Percentiles rank a stretch among this genome's conserved stretches.
These are phyloP conservation scores for Aspergillus caelatus DNA, from an alignment of 2,329 filamentous ascomycete species.

Conservation along the genomic window DNA sequence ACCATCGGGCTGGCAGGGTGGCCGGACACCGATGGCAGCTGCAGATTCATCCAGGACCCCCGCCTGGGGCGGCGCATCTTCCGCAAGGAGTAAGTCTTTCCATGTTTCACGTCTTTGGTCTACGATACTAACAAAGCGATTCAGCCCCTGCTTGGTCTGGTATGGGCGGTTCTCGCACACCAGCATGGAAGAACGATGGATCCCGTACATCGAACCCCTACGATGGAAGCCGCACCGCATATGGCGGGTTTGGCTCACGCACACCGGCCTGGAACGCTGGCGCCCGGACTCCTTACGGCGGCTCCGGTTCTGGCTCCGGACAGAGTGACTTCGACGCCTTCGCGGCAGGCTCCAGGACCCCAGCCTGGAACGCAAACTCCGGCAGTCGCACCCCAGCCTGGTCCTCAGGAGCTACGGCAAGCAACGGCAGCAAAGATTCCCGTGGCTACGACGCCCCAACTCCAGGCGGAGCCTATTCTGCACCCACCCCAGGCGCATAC, in stretches of 20 bases:
- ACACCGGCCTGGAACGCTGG: slow-evolving; percentile 80
- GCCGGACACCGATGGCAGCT: slow-evolving; percentile 69
- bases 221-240: slow-evolving; percentile 73
- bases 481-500: slow-evolving; percentile 65
- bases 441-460: slow-evolving; percentile 73
- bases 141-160: slow-evolving; percentile 47
- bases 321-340: slow-evolving; percentile 70
- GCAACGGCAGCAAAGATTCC: slow-evolving; percentile 31
- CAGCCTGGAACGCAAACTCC: slow-evolving; percentile 61
- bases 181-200: slow-evolving; percentile 61
- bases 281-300: slow-evolving; percentile 70
- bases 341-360: slow-evolving; percentile 74
- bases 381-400: slow-evolving; percentile 51
- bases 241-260: slow-evolving; percentile 65
- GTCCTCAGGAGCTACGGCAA: slow-evolving; percentile 36
- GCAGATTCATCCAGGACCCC: slow-evolving; percentile 70
- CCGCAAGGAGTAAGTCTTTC: slow-evolving; percentile 61
- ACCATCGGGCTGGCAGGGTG: slow-evolving; percentile 62
- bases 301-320: slow-evolving; percentile 63
- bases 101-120: not conserved
- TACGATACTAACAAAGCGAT: slow-evolving; percentile 24
- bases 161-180: slow-evolving; percentile 51
- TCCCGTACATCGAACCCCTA: slow-evolving; percentile 62
- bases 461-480: slow-evolving; percentile 66
- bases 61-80: slow-evolving; percentile 66